phyloP scores from a whole-genome alignment of 495 filamentous ascomycete species.

The Friedmanniomyces simplex region DNA sequence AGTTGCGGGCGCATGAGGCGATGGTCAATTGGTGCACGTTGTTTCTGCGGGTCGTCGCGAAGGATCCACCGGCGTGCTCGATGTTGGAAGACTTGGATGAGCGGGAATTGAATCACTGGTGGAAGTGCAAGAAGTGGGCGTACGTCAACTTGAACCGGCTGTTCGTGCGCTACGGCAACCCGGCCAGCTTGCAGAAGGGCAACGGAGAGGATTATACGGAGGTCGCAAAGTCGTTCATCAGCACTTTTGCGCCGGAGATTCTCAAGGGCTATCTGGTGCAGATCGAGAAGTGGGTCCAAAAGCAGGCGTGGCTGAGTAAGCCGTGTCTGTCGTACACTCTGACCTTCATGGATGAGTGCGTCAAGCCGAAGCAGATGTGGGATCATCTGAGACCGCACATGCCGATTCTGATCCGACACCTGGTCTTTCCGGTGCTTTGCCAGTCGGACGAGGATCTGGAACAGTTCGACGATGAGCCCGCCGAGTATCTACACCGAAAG shows the following conservation, averaged over 20 bases:
- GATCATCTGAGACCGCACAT: conserved; percentile 85
- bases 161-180: conserved; percentile 94
- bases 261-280: conserved; percentile 84
- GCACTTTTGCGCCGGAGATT: conserved; percentile 88
- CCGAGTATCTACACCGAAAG: conserved; percentile 93
- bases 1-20: conserved; percentile 63
- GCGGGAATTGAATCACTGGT: conserved; percentile 90
- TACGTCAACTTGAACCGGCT: conserved; percentile 94
- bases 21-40: conserved; percentile 93
- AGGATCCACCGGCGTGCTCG: conserved; percentile 65
- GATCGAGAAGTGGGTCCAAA: conserved; percentile 93
- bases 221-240: conserved; percentile 82
- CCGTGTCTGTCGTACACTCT: conserved; percentile 84
- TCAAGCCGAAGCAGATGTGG: conserved; percentile 97
- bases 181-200: conserved; percentile 53
- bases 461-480: conserved; percentile 83
- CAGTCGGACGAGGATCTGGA: conserved; percentile 88
- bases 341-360: conserved; percentile 90
- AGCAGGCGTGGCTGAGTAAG: conserved; percentile 90
- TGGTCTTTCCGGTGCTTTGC: conserved; percentile 91
- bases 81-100: conserved; percentile 77
- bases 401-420: conserved; percentile 79
- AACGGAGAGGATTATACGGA: conserved; percentile 59
- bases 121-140: conserved; percentile 99
- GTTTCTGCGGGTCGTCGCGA: conserved; percentile 81